These are phyloP conservation scores for Lichtheimia ornata DNA, from an alignment of 371 early-diverging fungal species.

Conservation along the genomic window DNA sequence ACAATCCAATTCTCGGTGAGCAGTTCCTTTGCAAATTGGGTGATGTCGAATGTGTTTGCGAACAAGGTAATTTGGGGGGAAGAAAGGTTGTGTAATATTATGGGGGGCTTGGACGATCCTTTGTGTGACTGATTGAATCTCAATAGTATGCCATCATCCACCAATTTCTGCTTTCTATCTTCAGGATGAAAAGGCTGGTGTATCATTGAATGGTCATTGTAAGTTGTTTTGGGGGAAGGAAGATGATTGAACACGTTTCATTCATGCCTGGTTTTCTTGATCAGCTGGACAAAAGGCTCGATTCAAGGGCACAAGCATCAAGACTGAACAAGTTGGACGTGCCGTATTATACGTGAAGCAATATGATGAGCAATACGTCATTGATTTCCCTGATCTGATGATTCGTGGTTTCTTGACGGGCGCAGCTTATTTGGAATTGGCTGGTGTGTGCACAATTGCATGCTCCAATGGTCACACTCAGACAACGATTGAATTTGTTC, in stretches of 20 bases:
- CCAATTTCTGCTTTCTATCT: slow-evolving; percentile 79
- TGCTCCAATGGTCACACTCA: slow-evolving; percentile 45
- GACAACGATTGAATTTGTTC: slow-evolving; percentile 57
- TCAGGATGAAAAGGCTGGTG: slow-evolving; percentile 65
- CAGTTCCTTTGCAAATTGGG: slow-evolving; percentile 64
- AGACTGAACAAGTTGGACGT: slow-evolving; percentile 60
- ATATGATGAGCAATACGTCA: slow-evolving; percentile 54
- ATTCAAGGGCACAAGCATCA: slow-evolving; percentile 63
- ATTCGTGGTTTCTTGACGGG: slow-evolving; percentile 63
- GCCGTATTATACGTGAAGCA: slow-evolving; percentile 43
- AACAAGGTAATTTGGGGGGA: slow-evolving; percentile 46
- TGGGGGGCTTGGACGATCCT: too few species aligned
- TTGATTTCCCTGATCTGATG: slow-evolving; percentile 58
- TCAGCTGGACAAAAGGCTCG: slow-evolving; percentile 59
- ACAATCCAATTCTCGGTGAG: slow-evolving; percentile 91
- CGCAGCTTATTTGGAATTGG: slow-evolving; percentile 59
- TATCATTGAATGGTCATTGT: slow-evolving; percentile 68
- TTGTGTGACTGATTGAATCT: not conserved
- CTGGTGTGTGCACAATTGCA: slow-evolving; percentile 52
- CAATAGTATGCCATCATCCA: slow-evolving; percentile 92
- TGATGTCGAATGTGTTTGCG: slow-evolving; percentile 52
- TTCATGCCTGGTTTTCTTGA: not conserved
- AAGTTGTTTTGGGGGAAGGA: slow-evolving; percentile 17
- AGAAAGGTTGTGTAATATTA: too few species aligned
- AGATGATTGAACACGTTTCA: not conserved